Percentiles rank a stretch among this genome's conserved stretches.
Evolutionary conservation across 2,329 filamentous ascomycete genomes (phyloP).

Genomic region (Diplodia seriata): DNA sequence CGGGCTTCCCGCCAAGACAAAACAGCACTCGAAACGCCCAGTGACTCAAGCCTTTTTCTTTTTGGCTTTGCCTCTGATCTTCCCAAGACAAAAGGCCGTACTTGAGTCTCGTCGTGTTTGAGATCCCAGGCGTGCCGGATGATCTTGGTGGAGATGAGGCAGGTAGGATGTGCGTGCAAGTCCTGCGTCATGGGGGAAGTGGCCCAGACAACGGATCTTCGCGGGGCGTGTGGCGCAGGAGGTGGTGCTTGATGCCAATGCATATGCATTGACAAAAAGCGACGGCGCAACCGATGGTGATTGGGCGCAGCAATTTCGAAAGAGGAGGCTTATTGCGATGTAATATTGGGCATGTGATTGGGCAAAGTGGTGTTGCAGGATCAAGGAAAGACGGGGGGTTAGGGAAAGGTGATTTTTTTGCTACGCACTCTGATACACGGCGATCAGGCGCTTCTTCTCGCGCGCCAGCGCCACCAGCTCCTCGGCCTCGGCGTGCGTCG

Average conservation of each 20-base stretch:
- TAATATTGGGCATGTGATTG: background rate
- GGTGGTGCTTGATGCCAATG: background rate
- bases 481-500: slow-evolving; percentile 71
- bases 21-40: slow-evolving; percentile 28
- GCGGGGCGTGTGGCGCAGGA: background rate
- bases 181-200: background rate
- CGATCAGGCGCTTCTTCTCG: slow-evolving; percentile 50
- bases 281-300: background rate
- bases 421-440: slow-evolving; percentile 53
- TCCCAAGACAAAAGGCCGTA: background rate
- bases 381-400: no score
- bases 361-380: background rate
- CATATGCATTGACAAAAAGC: background rate
- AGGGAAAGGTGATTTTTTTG: background rate
- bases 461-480: slow-evolving; percentile 58
- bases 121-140: background rate
- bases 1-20: slow-evolving; percentile 13
- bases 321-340: background rate
- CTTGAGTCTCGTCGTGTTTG: background rate
- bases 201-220: background rate
- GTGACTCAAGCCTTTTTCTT: slow-evolving; percentile 25
- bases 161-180: background rate
- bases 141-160: slow-evolving; percentile 9
- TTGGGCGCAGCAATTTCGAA: background rate
- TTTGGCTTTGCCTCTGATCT: background rate